Evolutionary conservation across 192 early-diverging fungal genomes (phyloP), one percentile per base, ranked within the genome.

Genomic region (Radiomyces spectabilis): DNA sequence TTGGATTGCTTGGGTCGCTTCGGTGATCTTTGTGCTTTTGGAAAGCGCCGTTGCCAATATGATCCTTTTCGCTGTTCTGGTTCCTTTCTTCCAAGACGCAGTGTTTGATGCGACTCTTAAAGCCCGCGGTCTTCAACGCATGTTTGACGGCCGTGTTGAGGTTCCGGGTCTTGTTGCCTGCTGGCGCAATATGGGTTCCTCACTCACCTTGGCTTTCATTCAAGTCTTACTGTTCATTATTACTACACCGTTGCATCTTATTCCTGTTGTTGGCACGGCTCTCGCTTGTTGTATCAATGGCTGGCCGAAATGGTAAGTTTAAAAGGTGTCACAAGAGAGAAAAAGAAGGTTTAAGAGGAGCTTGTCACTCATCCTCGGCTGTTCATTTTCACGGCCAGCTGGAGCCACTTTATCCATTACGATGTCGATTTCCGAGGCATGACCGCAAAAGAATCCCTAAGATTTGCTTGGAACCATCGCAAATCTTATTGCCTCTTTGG

Each of bases 211-310:
- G 1, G 40, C 3, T 41, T 1, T 41, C 18, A 10, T 31, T 27
- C 55, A 78, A 66, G 37, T 81, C 39, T 48, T 81, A 0, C 41
- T 76, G 1, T 25, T 82, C 22, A 34, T 82, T 29, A 47, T 85
- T n/a, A 80, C 81, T 2, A 29, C 73, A 10, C 83, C 83, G 35
- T 57, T 85, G 38, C 74, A 80, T 61, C 49, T 76, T 26, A 65
- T 72, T 33, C 83, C 83, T 10, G 32, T 85, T n/a, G 40, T 77
- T 16, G 83, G 83, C 29, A 76, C 77, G 24, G 48, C 71, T 10
- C 13, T 71, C n/a, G 74, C 66, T 47, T 55, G 65, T 21, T 58
- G 51, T 39, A 44, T 78, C 41, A 75, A 72, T 40, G 76, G 73
- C 3, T 78, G 73, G 73, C 49, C 75, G n/a, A 54, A 54, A 31